Evolutionary conservation across 2,329 filamentous ascomycete genomes (phyloP), one percentile per base, ranked within the genome.

Genomic region (Hymenoscyphus infarciens): DNA sequence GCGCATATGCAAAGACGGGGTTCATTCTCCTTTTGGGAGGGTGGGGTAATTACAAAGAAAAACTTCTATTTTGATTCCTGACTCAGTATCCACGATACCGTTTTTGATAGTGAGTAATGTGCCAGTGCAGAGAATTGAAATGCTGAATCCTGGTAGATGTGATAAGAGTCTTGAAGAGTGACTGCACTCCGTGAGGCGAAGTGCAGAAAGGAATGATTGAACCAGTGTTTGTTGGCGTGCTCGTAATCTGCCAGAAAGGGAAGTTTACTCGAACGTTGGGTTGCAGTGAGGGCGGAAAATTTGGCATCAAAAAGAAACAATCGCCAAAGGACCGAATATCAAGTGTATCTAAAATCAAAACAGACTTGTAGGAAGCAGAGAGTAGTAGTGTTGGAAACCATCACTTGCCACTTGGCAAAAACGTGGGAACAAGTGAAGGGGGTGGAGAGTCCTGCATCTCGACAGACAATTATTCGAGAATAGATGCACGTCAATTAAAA

Each of bases 21-120:
- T 16, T 39, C 35, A 25, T 15, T 42, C 56, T 27, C 15, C 38
- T 31, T 29, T 52, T 6, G 57, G 25, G 11, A 53, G 25, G 42
- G 25, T 55, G 58, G 58, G 58, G 58, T 60, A 55, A 60, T 39
- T 39, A 10, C 29, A 35, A 35, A 60, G 29, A 27, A 60, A n/a
- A n/a, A n/a, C 8, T 54, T 60, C 58, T 60, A 60, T 60, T 60
- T 60, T 60, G 29, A 60, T 45, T 25, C 19, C 58, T 60, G 42
- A 60, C 45, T 60, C 27, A 60, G 29, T 27, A 52, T 59, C 29
- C 15, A n/a, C 6, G 25, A 52, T 52, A 52, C 45, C 19, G 45
- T 25, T 52, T 52, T 52, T 52, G 45, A 52, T 52, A 22, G 45
- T 52, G 45, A 52, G 45, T 52, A 22, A 52, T 22, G 45, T 52